phyloP scores from a whole-genome alignment of 768 basidiomycete species.

The Lactifluus rugatus region DNA sequence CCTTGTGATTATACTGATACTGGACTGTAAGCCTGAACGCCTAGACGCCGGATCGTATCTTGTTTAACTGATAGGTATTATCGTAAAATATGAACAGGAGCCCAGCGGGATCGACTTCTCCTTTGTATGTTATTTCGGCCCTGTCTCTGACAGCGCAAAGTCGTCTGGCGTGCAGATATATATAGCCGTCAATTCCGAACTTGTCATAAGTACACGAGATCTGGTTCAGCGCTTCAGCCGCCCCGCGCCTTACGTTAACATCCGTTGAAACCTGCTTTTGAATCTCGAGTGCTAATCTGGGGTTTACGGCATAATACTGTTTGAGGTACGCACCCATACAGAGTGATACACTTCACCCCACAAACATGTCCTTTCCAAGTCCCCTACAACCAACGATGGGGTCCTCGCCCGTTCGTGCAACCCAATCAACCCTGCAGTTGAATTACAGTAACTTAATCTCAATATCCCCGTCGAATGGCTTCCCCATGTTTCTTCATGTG shows the following conservation, averaged over 20 bases:
- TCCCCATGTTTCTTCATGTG: too few relatives aligned
- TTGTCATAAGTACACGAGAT: neutral
- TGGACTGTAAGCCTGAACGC: neutral
- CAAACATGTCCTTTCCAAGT: neutral
- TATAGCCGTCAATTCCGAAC: neutral
- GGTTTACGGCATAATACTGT: constrained; percentile 1
- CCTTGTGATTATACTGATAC: neutral
- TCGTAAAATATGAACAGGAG: too few relatives aligned
- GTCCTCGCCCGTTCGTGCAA: neutral
- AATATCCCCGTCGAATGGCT: neutral
- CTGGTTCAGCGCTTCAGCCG: neutral
- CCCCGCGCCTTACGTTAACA: neutral
- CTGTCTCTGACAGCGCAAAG: neutral
- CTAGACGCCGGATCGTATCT: neutral
- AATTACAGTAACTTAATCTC: too few relatives aligned
- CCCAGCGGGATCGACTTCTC: too few relatives aligned
- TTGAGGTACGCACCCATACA: neutral
- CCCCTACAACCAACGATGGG: neutral
- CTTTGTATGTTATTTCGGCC: neutral
- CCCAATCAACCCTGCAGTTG: neutral
- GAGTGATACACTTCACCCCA: neutral
- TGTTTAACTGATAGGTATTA: too few relatives aligned
- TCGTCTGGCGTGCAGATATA: neutral
- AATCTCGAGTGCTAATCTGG: constrained; percentile 8
- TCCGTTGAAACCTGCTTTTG: neutral